Evolutionary conservation across 768 basidiomycete genomes (phyloP).

Genomic region (Leucosporidium creatinivorum): DNA sequence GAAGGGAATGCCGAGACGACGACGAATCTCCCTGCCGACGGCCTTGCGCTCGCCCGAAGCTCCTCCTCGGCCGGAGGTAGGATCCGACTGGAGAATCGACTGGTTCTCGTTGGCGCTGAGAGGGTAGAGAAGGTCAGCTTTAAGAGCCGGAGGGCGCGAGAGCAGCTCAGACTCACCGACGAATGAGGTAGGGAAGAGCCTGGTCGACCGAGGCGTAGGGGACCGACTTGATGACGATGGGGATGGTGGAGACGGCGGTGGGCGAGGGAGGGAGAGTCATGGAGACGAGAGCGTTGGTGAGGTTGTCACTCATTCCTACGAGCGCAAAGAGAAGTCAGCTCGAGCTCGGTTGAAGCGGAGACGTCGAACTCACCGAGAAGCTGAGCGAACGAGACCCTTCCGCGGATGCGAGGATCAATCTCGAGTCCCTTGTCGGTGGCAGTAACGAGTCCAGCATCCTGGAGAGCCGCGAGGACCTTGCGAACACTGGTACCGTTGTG

Average conservation of each 20-base stretch:
- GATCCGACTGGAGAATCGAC: slow-evolving; percentile 29
- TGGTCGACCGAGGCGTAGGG: slow-evolving; percentile 37
- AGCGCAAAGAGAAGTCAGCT: not conserved
- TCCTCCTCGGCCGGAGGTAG: slow-evolving; percentile 22
- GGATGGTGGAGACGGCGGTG: slow-evolving; percentile 4
- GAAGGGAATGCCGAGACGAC: slow-evolving; percentile 17
- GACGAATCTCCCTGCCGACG: slow-evolving; percentile 31
- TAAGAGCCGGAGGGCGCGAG: not conserved
- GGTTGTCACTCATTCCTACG: slow-evolving; percentile 35
- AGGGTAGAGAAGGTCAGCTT: not conserved
- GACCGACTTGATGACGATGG: slow-evolving; percentile 35
- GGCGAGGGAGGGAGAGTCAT: slow-evolving; percentile 11
- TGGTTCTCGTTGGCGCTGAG: slow-evolving; percentile 32
- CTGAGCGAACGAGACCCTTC: slow-evolving; percentile 36
- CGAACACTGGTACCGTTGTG: slow-evolving; percentile 36
- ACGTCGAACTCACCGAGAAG: slow-evolving; percentile 30
- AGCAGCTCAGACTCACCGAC: slow-evolving; percentile 1
- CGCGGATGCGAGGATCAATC: slow-evolving; percentile 32
- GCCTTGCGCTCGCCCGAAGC: slow-evolving; percentile 29
- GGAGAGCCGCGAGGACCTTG: slow-evolving; percentile 23
- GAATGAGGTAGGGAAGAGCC: slow-evolving; percentile 37
- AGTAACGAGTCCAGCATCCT: slow-evolving; percentile 26
- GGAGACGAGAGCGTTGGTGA: slow-evolving; percentile 27
- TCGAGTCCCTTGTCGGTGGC: slow-evolving; percentile 22
- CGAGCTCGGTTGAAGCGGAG: not conserved